phyloP scores from a whole-genome alignment of 176 grass and related monocot species.

The Oryza brachyantha region DNA sequence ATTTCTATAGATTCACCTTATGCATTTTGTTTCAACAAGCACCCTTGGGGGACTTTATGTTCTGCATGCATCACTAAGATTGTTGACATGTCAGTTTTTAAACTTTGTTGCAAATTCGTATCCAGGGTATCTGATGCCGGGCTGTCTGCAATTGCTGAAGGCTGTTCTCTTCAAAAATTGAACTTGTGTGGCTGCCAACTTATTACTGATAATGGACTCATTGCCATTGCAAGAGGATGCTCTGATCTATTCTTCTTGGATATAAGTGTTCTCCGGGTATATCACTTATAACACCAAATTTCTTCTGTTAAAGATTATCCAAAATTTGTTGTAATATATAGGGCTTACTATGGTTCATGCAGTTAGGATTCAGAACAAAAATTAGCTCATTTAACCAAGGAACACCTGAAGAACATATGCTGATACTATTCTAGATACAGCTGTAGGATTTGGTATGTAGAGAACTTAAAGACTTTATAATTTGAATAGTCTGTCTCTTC shows the following conservation, averaged over 20 bases:
- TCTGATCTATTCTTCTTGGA: slow-evolving; percentile 74
- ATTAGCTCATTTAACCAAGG: neutral
- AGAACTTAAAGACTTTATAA: neutral
- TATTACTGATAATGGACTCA: slow-evolving; percentile 71
- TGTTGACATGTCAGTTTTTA: slow-evolving; percentile 1
- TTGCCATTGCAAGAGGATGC: slow-evolving; percentile 70
- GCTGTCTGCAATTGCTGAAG: slow-evolving; percentile 61
- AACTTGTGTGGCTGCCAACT: slow-evolving; percentile 65
- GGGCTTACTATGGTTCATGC: neutral
- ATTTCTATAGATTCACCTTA: neutral
- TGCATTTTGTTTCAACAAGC: neutral
- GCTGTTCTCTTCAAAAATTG: slow-evolving; percentile 63
- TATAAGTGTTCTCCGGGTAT: slow-evolving; percentile 74
- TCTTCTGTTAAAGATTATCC: neutral
- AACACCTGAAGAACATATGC: neutral
- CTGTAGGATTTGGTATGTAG: neutral
- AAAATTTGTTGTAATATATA: neutral
- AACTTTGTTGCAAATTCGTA: slow-evolving; percentile 7
- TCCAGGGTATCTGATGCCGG: slow-evolving; percentile 73
- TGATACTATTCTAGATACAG: neutral
- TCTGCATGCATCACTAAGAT: neutral
- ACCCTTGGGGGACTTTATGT: too few relatives aligned
- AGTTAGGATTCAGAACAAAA: neutral
- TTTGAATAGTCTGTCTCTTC: neutral
- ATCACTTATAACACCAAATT: slow-evolving; percentile 12